Evolutionary conservation across 306 rosid species (phyloP), one percentile per base, ranked within the genome.

Genomic region (Abrus precatorius): DNA sequence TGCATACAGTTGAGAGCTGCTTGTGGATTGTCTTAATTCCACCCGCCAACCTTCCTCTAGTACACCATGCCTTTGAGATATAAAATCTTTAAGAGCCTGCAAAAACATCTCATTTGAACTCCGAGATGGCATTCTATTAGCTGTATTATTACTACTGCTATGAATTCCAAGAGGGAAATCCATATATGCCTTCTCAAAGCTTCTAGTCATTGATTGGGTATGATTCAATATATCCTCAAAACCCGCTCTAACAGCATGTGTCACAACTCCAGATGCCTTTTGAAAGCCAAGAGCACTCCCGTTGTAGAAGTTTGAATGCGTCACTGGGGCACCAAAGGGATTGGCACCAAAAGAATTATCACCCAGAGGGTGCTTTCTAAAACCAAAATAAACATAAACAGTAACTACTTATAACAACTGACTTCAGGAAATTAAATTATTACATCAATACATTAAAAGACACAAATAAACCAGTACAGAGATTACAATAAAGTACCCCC

Each of bases 11-110:
- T 96, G 97, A 80, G 92, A 81, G 83, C 86, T 89, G 80, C 82
- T 86, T 62, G 79, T 47, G 61, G 98, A 84, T 84, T 83, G 89
- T 83, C 92, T 90, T 74, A 96, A 83, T 75, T 96, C 99, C 77
- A 96, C 99, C 71, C 83, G 90, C 99, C 99, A 96, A 65, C 99
- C 98, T 66, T 93, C 99, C 88, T 90, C 98, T 75, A 96, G 87
- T 30, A 89, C 91, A 57, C 99, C 99, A 73, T 80, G 93, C 86
- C 89, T 86, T 83, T 92, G 97, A 67, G 94, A 88, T 78, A 96
- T 82, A 75, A 90, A 96, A 69, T 93, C 97, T 80, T 89, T 93
- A 81, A 96, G 98, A 70, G 98, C 97, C 90, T 88, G 92, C 89
- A 96, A 85, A 87, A 96, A 75, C 20, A 89, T 64, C 69, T 89